Percentiles rank a stretch among this genome's conserved stretches.
phyloP scores from a whole-genome alignment of 2,329 filamentous ascomycete species.

The Rhinocladiella similis region DNA sequence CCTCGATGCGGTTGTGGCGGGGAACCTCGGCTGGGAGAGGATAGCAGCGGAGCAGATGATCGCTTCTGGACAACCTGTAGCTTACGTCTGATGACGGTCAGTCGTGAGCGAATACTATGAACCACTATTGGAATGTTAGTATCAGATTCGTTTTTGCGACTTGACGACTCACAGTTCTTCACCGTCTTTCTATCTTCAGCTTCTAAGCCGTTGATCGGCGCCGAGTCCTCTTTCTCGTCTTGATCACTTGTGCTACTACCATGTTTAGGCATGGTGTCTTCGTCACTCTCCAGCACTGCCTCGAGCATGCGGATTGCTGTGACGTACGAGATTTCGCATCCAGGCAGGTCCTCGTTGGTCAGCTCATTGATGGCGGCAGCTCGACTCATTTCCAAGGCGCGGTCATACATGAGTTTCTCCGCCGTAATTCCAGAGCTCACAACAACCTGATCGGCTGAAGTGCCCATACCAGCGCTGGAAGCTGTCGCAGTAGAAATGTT shows the following conservation, averaged over 20 bases:
- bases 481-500: conserved; percentile 67
- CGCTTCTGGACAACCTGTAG: conserved; percentile 49
- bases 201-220: conserved; percentile 44
- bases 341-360: conserved; percentile 80
- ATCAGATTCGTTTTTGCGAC: not conserved
- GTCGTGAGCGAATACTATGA: conserved; percentile 49
- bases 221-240: conserved; percentile 37
- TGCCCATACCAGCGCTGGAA: conserved; percentile 58
- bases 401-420: conserved; percentile 97
- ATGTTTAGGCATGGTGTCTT: conserved; percentile 40
- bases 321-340: conserved; percentile 89
- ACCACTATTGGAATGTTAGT: conserved; percentile 43
- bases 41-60: conserved; percentile 40
- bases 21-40: conserved; percentile 25
- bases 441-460: conserved; percentile 74
- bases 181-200: conserved; percentile 51
- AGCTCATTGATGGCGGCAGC: conserved; percentile 94
- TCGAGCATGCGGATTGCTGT: conserved; percentile 95
- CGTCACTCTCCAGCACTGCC: conserved; percentile 85
- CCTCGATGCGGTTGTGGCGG: conserved; percentile 27
- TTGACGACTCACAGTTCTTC: conserved; percentile 48
- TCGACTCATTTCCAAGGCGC: conserved; percentile 94
- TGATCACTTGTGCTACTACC: conserved; percentile 30
- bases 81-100: conserved; percentile 50
- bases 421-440: conserved; percentile 88